A percentile compares a stretch with the other conserved stretches of the same genome.
These are phyloP conservation scores for Litsea cubeba DNA, from an alignment of 164 flowering plant genomes.

Conservation along the genomic window DNA sequence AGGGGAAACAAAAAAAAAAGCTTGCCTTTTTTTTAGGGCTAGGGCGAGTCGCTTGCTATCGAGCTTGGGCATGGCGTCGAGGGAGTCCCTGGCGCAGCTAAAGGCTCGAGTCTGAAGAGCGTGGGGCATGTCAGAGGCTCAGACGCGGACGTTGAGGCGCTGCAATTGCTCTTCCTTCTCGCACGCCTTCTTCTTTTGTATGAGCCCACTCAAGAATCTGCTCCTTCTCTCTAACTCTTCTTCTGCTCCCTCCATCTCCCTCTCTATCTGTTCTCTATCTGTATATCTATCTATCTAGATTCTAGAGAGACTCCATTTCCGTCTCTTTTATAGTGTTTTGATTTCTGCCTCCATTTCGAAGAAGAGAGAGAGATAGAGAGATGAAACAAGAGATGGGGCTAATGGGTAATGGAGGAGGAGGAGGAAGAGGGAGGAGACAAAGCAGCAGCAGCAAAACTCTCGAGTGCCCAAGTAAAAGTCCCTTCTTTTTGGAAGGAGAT, in stretches of 20 bases:
- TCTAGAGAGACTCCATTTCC: not conserved
- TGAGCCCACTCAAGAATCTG: conserved; percentile 69
- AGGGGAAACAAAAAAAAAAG: not conserved
- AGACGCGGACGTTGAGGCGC: conserved; percentile 51
- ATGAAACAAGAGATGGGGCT: no score
- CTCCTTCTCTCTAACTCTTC: conserved; percentile 84
- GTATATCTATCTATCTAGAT: not conserved
- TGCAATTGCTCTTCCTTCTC: conserved; percentile 47
- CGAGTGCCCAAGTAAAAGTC: no score
- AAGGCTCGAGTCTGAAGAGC: conserved; percentile 69
- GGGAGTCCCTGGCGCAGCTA: conserved; percentile 50
- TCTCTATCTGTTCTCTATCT: conserved; percentile 1
- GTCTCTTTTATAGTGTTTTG: not conserved
- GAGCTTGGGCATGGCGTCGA: conserved; percentile 74
- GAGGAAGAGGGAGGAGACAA: no score
- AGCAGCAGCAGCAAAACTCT: no score
- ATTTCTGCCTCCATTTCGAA: not conserved
- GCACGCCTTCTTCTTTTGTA: conserved; percentile 68
- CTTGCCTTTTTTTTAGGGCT: conserved; percentile 78
- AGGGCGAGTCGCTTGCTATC: conserved; percentile 92
- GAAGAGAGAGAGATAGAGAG: not conserved
- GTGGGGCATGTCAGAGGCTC: conserved; percentile 85
- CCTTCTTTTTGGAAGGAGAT: no score
- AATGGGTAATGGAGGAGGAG: no score
- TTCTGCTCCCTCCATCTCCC: conserved; percentile 66